Base-by-base conservation (phyloP, 2,329 filamentous ascomycete genomes). In the Zymoseptoria crescenta region DNA sequence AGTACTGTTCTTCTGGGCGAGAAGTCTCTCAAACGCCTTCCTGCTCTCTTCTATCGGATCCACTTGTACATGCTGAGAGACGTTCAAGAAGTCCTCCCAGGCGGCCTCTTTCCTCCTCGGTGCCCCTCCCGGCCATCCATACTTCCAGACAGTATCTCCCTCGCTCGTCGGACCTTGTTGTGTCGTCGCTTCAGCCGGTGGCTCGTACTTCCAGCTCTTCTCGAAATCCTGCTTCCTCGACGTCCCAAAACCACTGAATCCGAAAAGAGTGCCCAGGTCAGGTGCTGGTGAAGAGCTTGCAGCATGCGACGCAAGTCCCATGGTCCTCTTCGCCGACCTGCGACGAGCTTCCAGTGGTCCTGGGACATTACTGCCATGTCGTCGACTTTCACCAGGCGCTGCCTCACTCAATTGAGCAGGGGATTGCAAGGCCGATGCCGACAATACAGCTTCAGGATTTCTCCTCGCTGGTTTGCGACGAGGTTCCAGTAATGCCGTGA, bases 401-500 rank as follows among this genome's bases (percentile, higher is more conserved):
- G 28, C 28, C 28, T 29, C 8, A 8, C 28, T 29, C 28, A 29
- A 8, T 29, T 29, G 28, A 5, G 28, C 4, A 29, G 28, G 8
- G 28, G 8, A 8, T 8, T 29, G 4, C 28, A 8, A 8, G 5
- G 28, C 28, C 28, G 28, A 29, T 8, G 8, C 28, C 28, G 28
- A 29, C 8, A 57, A 49, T 3, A 62, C 64, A 29, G 68, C 55
- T 56, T 76, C 81, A 73, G 84, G 83, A 56, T 79, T 77, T 57
- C 83, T 76, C 70, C 78, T 84, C 2, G 81, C 75, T 51, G 80
- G 74, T 56, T 83, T 76, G 67, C 79, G 77, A 62, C 80, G 78
- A 52, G 83, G 82, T 72, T 87, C 83, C 74, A 86, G 74, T 68
- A 83, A 83, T 2, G 83, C 83, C 8, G 83, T 83, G 3, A 84